Percentiles rank a stretch among this genome's conserved stretches.
phyloP scores from a whole-genome alignment of 2,329 filamentous ascomycete genomes.

The Endothia cerciana region DNA sequence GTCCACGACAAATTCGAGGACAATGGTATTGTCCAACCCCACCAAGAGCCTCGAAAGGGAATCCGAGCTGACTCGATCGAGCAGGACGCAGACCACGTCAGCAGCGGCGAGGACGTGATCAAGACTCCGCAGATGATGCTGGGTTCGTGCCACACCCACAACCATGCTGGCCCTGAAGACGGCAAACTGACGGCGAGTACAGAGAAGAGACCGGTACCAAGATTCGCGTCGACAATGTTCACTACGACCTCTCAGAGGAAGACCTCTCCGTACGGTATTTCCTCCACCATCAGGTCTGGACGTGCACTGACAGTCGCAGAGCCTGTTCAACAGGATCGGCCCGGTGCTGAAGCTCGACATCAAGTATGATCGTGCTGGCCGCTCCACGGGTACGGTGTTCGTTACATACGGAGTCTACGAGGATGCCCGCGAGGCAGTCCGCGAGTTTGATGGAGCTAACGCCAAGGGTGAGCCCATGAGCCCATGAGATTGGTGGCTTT shows the following conservation, averaged over 20 bases:
- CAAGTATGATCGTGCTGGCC: constrained; percentile 83
- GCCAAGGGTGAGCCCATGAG: constrained; percentile 67
- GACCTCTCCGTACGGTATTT: constrained; percentile 70
- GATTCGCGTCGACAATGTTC: constrained; percentile 84
- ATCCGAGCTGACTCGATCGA: constrained; percentile 29
- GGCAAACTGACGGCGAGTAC: constrained; percentile 47
- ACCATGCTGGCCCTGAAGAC: neutral
- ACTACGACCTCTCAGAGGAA: constrained; percentile 86
- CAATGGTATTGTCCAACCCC: constrained; percentile 53
- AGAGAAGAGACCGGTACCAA: constrained; percentile 59
- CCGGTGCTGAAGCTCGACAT: constrained; percentile 70
- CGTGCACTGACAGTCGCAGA: constrained; percentile 54
- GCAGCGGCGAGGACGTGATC: constrained; percentile 29
- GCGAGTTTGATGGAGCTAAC: constrained; percentile 86
- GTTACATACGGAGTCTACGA: constrained; percentile 75
- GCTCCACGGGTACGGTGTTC: constrained; percentile 82
- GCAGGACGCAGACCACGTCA: constrained; percentile 26
- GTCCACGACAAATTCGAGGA: constrained; percentile 90
- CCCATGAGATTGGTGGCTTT: constrained; percentile 7
- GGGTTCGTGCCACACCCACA: constrained; percentile 17
- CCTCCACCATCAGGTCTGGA: constrained; percentile 6
- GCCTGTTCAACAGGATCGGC: constrained; percentile 79
- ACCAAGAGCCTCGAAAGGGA: neutral
- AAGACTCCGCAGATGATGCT: constrained; percentile 21
- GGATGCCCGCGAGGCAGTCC: constrained; percentile 75